Base-by-base conservation (phyloP, 2,329 filamentous ascomycete genomes). In the Ceratocystis cubensis region DNA sequence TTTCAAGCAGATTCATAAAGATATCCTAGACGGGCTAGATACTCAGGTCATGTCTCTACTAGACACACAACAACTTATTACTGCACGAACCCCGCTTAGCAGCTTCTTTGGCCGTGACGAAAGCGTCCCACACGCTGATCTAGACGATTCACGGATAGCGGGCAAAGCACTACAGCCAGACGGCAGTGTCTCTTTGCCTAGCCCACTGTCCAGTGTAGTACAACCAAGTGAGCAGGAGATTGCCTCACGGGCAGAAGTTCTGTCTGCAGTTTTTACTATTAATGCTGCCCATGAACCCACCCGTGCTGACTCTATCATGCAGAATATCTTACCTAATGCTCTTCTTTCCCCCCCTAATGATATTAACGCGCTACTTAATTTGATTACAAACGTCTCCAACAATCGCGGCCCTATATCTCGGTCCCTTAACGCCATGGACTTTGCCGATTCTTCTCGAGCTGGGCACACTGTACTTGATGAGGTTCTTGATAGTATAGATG, bases 1-100 rank as follows among this genome's bases (percentile, higher is more conserved):
- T 7, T 94, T 91, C 73, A 91, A 92, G 73, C 89, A 96, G 73
- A 86, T 96, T 75, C 91, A 94, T 68, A 84, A 85, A 68, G 93
- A 97, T 70, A 88, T 92, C 68, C 80, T 93, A 5, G 86, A 89
- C 66, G 86, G 85, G 1, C 80, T 91, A 69, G 88, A 92, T 71
- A 88, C 92, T 69, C 88, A 92, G 72, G 82, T 88, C 65, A 84
- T 89, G 74, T 83, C 89, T 46, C 88, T 88, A 68, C 85, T 84
- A 22, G 86, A 91, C 70, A 85, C 89, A 10, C 85, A 88, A 67
- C 88, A 93, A 71, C 82, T 95, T 5, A 83, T 94, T 13, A 82
- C 86, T 15, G 85, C 87, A 64, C 83, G 88, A 53, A 88, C 91
- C 71, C 89, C 89, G 0, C 81, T 93, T 59, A 92, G 88, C 73